phyloP scores from a whole-genome alignment of 2,329 filamentous ascomycete genomes.

The Biscogniauxia sp. region DNA sequence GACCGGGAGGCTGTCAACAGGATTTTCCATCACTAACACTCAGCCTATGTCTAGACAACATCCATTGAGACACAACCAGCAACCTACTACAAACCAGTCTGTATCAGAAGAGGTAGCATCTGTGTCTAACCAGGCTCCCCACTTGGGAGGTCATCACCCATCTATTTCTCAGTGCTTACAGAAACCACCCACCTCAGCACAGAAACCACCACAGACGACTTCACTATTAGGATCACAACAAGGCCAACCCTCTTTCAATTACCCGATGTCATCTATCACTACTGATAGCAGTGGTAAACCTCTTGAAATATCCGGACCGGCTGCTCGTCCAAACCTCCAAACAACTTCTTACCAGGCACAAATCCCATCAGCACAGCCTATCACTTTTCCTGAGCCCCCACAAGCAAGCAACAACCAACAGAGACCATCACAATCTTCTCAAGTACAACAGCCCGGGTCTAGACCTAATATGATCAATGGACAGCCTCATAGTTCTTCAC shows the following conservation, averaged over 20 bases:
- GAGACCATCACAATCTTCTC: constrained; percentile 4
- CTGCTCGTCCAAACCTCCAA: not conserved
- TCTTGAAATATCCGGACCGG: no score
- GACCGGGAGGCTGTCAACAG: not conserved
- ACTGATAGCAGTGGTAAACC: no score
- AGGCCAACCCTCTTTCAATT: not conserved
- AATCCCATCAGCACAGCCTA: not conserved
- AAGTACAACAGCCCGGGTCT: constrained; percentile 1
- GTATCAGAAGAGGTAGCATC: not conserved
- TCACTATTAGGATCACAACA: not conserved
- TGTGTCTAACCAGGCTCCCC: not conserved
- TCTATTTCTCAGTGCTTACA: not conserved
- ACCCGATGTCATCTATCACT: not conserved
- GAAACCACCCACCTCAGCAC: not conserved
- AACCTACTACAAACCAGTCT: not conserved
- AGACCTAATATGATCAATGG: not conserved
- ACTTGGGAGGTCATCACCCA: not conserved
- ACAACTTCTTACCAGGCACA: not conserved
- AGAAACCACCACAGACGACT: not conserved
- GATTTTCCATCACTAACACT: not conserved
- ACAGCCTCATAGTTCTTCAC: not conserved
- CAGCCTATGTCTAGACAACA: not conserved
- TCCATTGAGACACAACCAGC: not conserved
- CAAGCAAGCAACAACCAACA: constrained; percentile 2
- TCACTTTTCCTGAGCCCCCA: not conserved